Evolutionary conservation across 495 filamentous ascomycete species (phyloP).

Genomic region (Aspergillus cavernicola): DNA sequence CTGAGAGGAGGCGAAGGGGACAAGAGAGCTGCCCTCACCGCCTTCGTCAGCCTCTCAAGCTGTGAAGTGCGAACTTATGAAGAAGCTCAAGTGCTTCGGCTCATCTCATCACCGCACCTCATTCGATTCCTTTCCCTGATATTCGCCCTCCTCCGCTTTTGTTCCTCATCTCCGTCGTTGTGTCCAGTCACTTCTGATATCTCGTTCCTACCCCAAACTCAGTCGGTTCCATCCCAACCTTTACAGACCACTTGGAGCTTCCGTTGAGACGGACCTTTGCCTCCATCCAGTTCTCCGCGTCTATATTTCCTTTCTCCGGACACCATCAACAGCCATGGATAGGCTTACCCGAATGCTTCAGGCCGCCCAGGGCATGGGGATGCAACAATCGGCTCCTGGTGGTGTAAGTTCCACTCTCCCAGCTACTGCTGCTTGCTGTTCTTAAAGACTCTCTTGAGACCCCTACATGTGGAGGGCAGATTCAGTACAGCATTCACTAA

Average conservation of each 20-base stretch:
- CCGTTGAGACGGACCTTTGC: conserved; percentile 27
- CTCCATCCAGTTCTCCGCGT: conserved; percentile 17
- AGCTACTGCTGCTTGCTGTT: background rate
- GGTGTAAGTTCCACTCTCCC: conserved; percentile 57
- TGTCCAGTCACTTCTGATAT: background rate
- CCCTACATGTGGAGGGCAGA: background rate
- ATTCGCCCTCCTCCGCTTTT: background rate
- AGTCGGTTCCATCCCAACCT: background rate
- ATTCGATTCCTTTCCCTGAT: conserved; percentile 6
- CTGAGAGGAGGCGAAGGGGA: conserved; percentile 20
- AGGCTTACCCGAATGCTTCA: conserved; percentile 80
- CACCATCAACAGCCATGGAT: conserved; percentile 58
- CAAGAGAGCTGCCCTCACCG: conserved; percentile 20
- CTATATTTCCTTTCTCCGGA: conserved; percentile 17
- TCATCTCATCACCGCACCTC: conserved; percentile 15
- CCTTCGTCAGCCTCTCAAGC: conserved; percentile 22
- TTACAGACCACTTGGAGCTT: conserved; percentile 30
- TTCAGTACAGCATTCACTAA: conserved; percentile 10
- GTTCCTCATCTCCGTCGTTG: background rate
- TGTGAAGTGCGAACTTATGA: too few species aligned
- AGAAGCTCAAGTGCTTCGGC: conserved; percentile 4
- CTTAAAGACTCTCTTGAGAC: too few species aligned
- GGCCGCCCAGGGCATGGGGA: conserved; percentile 73
- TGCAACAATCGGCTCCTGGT: conserved; percentile 65
- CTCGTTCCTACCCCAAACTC: background rate